Conservation (phyloP, 768 basidiomycete species). For the Trametes sanguinea region DNA sequence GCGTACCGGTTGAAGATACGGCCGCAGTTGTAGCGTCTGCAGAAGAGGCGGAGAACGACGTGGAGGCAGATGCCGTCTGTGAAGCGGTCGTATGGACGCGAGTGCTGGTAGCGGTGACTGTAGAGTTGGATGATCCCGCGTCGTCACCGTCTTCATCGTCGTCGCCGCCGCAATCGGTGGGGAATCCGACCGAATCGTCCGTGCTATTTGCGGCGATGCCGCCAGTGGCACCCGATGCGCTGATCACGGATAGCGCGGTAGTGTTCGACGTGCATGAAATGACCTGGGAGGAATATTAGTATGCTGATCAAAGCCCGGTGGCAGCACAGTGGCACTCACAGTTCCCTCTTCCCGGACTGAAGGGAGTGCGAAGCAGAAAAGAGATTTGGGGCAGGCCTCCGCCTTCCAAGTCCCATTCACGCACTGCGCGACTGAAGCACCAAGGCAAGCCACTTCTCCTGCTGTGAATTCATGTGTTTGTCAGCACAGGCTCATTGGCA, state of each 20-base stretch:
- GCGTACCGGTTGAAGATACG: constrained; percentile 21
- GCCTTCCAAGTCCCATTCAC: constrained; percentile 43
- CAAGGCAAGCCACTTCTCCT: constrained; percentile 49
- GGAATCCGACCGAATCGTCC: constrained; percentile 25
- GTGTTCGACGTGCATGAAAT: constrained; percentile 54
- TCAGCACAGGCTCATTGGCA: neutral
- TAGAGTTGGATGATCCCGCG: neutral
- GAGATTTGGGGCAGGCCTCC: constrained; percentile 37
- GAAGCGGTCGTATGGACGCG: neutral
- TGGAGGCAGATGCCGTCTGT: constrained; percentile 23
- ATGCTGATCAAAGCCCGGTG: no score
- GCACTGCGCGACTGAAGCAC: constrained; percentile 43
- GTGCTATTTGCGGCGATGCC: constrained; percentile 38
- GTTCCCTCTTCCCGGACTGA: constrained; percentile 44
- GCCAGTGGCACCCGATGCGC: constrained; percentile 48
- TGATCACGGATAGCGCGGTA: constrained; percentile 48
- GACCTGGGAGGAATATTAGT: constrained; percentile 32
- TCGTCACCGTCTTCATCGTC: constrained; percentile 9
- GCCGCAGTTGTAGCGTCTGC: neutral
- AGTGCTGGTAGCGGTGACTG: neutral
- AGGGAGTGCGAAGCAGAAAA: constrained; percentile 57
- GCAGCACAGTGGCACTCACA: constrained; percentile 35
- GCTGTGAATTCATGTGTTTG: constrained; percentile 31
- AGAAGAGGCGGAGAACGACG: constrained; percentile 13
- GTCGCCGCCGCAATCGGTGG: constrained; percentile 15